These are phyloP conservation scores for Thozetella sp. DNA, from an alignment of 495 filamentous ascomycete species.

Conservation along the genomic window DNA sequence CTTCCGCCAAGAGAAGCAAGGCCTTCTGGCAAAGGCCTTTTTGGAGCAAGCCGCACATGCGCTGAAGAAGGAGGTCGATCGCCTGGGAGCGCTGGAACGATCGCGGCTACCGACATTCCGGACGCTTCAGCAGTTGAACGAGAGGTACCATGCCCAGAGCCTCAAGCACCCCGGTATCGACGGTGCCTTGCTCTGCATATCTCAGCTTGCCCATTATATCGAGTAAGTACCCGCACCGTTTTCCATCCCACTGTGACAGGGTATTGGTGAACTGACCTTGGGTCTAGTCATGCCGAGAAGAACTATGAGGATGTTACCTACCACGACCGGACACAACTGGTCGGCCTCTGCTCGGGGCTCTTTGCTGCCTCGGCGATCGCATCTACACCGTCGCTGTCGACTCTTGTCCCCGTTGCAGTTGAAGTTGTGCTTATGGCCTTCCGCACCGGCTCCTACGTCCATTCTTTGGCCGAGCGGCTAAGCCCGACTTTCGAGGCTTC, in stretches of 20 bases:
- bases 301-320: constrained; percentile 43
- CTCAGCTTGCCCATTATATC: constrained; percentile 76
- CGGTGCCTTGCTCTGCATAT: constrained; percentile 68
- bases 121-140: constrained; percentile 69
- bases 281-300: constrained; percentile 42
- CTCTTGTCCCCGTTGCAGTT: constrained; percentile 68
- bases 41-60: constrained; percentile 63
- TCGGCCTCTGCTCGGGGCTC: constrained; percentile 73
- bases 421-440: constrained; percentile 76
- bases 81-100: constrained; percentile 60
- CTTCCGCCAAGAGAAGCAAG: constrained; percentile 60
- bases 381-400: constrained; percentile 65
- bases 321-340: constrained; percentile 45
- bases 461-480: constrained; percentile 48
- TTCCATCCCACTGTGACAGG: no score
- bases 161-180: constrained; percentile 63
- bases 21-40: constrained; percentile 66
- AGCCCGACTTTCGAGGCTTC: constrained; percentile 47
- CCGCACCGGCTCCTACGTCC: constrained; percentile 65
- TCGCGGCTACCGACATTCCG: constrained; percentile 68
- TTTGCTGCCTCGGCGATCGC: constrained; percentile 74
- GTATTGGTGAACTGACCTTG: no score
- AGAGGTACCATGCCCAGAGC: constrained; percentile 61
- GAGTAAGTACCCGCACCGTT: constrained; percentile 71
- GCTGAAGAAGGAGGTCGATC: constrained; percentile 64